Evolutionary conservation across 1,284 basidiomycete genomes (phyloP), one percentile per base, ranked within the genome.

Genomic region (Boletus hoseneyae): DNA sequence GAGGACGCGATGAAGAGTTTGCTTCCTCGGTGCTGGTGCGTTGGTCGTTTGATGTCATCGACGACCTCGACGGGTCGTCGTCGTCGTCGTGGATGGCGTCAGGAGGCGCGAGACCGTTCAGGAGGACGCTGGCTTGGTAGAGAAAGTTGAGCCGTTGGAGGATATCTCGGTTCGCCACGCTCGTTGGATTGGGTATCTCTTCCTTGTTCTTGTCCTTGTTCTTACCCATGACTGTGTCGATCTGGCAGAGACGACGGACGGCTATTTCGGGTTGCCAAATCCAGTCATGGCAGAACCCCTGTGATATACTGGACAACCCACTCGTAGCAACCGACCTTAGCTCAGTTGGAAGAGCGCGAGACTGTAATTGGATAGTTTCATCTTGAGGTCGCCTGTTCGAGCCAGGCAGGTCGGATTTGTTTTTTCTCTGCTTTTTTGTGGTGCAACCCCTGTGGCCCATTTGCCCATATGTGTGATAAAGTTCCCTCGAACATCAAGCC

Each of bases 71-170:
- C 6, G 27, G 18, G 16, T 48, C 36, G 18, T 45, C 40, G 12
- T 33, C 34, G 32, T n/a, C 15, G 13, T n/a, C n/a, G 21, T 34
- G 40, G 48, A 13, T 37, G 37, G 41, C 0, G 10, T 33, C 13
- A 43, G 34, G 47, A 50, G 48, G 62, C 40, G 57, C 54, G 34
- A 82, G 63, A 16, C 70, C 71, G 47, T 76, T 75, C 34, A 92
- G 69, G 56, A 86, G 82, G 5, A 79, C 72, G 57, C 86, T 84
- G 27, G 89, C 87, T 69, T 92, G 90, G 61, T 89, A 90, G 27
- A 92, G 77, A 64, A 89, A 93, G 69, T 87, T 91, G 55, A 92
- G 75, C 23, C 90, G 77, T 62, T 92, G 90, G 29, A 90, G 76
- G 34, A 87, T 79, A 61, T 92, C 90, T 33, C 81, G 73, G 62